Evolutionary conservation across 192 early-diverging fungal genomes (phyloP).

Genomic region (Coemansia sp.): DNA sequence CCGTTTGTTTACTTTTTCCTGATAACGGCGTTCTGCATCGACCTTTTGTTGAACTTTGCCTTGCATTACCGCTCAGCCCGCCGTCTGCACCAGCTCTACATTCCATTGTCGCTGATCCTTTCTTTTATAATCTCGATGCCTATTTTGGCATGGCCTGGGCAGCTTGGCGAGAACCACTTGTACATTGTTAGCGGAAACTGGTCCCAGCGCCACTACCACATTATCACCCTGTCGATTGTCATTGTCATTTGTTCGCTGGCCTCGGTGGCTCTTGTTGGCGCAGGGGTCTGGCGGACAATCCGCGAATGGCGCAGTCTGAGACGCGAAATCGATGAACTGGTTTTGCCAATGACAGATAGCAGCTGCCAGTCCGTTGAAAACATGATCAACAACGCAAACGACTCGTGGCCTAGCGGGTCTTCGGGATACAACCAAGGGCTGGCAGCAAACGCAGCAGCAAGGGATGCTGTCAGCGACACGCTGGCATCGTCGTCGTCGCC

Average conservation of each 20-base stretch:
- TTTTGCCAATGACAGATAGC: constrained; percentile 47
- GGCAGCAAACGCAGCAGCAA: neutral
- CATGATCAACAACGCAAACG: constrained; percentile 2
- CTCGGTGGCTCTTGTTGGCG: constrained; percentile 49
- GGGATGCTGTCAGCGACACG: neutral
- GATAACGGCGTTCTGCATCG: constrained; percentile 54
- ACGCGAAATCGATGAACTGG: constrained; percentile 45
- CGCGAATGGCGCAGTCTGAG: constrained; percentile 52
- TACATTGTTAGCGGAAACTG: constrained; percentile 52
- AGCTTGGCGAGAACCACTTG: constrained; percentile 43
- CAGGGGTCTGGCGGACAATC: constrained; percentile 54
- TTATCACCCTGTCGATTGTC: constrained; percentile 48
- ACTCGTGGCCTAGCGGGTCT: constrained; percentile 5
- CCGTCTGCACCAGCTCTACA: constrained; percentile 43
- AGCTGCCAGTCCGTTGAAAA: constrained; percentile 21
- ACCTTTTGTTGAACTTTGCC: constrained; percentile 54
- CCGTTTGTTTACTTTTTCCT: constrained; percentile 54
- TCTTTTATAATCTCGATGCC: constrained; percentile 42
- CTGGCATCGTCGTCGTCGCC: neutral
- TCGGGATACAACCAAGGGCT: neutral
- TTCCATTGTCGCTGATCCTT: constrained; percentile 35
- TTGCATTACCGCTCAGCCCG: constrained; percentile 47
- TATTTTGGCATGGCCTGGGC: constrained; percentile 47
- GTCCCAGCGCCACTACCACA: constrained; percentile 52
- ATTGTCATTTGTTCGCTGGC: constrained; percentile 52